Evolutionary conservation across 371 early-diverging fungal species (phyloP).

Genomic region (Blakeslea trispora): DNA sequence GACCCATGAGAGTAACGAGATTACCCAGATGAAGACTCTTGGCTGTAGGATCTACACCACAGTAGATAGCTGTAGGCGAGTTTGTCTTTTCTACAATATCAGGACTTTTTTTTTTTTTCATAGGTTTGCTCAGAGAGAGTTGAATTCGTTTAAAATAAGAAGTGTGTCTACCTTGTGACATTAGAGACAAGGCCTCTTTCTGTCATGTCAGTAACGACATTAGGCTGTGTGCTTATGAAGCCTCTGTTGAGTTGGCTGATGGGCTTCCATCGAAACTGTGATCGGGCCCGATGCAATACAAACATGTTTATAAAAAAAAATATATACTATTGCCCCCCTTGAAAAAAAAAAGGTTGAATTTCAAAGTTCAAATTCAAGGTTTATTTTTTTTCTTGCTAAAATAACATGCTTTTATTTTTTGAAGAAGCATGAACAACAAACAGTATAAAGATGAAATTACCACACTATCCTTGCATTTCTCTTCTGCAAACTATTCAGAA

Average conservation of each 20-base stretch:
- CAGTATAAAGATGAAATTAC: no score
- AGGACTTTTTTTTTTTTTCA: conserved; percentile 43
- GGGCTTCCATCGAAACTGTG: not conserved
- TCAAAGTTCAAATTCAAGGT: no score
- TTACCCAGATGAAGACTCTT: conserved; percentile 89
- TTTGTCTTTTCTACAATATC: conserved; percentile 51
- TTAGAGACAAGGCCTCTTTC: conserved; percentile 40
- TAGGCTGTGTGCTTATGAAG: conserved; percentile 20
- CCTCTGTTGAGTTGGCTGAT: not conserved
- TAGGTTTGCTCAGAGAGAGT: not conserved
- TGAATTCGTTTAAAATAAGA: not conserved
- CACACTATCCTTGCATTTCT: no score
- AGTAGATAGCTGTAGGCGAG: conserved; percentile 69
- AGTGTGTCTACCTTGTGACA: conserved; percentile 30
- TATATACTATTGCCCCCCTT: no score
- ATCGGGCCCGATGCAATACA: no score
- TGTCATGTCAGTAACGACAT: conserved; percentile 43
- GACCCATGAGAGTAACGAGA: conserved; percentile 79
- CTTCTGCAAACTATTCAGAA: no score
- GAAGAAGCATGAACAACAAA: no score
- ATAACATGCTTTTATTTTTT: no score
- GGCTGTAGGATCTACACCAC: conserved; percentile 98
- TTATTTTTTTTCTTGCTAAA: no score
- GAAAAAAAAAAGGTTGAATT: no score
- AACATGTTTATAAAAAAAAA: no score